Base-by-base conservation (phyloP, 805 yeast species). In the Wickerhamiella cacticola region DNA sequence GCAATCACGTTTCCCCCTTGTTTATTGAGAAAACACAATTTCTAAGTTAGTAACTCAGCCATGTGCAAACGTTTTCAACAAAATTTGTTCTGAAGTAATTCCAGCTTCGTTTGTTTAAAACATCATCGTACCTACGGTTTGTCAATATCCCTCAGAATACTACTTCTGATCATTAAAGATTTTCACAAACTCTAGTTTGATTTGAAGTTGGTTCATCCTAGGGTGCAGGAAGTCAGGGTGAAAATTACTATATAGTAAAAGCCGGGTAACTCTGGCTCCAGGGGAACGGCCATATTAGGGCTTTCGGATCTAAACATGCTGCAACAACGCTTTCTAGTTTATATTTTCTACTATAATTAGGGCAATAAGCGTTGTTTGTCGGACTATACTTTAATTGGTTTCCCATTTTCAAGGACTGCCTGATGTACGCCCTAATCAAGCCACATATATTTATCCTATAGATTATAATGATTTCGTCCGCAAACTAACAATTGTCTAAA, bases 41-140 rank as follows among this genome's bases (percentile, higher is more conserved):
- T 43, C 31, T 21, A 6, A 35, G 40, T 52, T 49, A 49, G 56
- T 51, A 52, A 55, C 56, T 57, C 59, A 56, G 60, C 55, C 52
- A 51, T 19, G 33, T 50, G 52, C 73, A 71, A 75, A 74, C 74
- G 72, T 71, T 72, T 71, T 66, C 84, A 87, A 80, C 82, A 86
- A 84, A 71, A 68, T 67, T 69, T 73, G 67, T 79, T 87, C 96
- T 81, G 96, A 81, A 79, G 96, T 87, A 87, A 87, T 87, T 87
- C 96, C 96, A 87, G 95, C 95, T 82, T 71, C 78, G 83, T 82
- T 85, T 82, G 81, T 67, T 39, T 68, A 44, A 43, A 52, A 63
- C 68, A 63, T 64, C 67, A 63, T 46, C 55, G 59, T 50, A 55
- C 59, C 48, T 56, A 53, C 59, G 15, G 25, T 54, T 55, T 50